Evolutionary conservation across 78 protist species (phyloP), one percentile per base, ranked within the genome.

Genomic region (Pigoraptor vietnamica): DNA sequence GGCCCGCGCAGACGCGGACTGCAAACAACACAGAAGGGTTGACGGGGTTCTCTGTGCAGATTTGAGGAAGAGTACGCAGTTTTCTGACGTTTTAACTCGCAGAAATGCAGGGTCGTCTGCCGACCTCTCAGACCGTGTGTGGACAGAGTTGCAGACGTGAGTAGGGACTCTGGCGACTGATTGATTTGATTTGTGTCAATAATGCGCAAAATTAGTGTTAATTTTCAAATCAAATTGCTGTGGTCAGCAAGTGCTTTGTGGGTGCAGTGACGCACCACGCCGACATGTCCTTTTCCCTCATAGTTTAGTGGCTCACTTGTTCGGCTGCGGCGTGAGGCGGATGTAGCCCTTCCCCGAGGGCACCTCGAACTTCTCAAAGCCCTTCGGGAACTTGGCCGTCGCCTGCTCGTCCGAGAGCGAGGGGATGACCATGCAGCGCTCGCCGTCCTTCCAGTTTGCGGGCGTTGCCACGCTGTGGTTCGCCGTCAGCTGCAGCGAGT

Each of bases 401-500:
- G 96, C 96, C 25, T 37, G 92, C 87, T 96, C 95, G 86, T 94
- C 91, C 23, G 40, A 36, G 6, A 96, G 81, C 10, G 92, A 36
- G n/a, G 97, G 97, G 23, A 86, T 81, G 82, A 96, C 91, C 91
- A 96, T 93, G 87, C 10, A 21, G 1, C 94, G 91, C 1, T 93
- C 96, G 39, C 98, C 98, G 19, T 81, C 29, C 48, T 93, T 90
- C 98, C 98, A 96, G 92, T 96, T 93, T 82, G 82, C 92, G 67
- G 98, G 98, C 24, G 98, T 96, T 9, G 95, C 96, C 38, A 95
- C 94, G n/a, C 39, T 87, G 89, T 79, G 39, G 87, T 94, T 87
- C 32, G 93, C 97, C 35, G 97, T 94, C 86, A 94, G 91, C 93
- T 96, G 97, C n/a, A 96, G 87, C 23, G 96, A 92, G 81, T 96